phyloP scores from a whole-genome alignment of 163 green algal species.

The Chlorella variabilis region DNA sequence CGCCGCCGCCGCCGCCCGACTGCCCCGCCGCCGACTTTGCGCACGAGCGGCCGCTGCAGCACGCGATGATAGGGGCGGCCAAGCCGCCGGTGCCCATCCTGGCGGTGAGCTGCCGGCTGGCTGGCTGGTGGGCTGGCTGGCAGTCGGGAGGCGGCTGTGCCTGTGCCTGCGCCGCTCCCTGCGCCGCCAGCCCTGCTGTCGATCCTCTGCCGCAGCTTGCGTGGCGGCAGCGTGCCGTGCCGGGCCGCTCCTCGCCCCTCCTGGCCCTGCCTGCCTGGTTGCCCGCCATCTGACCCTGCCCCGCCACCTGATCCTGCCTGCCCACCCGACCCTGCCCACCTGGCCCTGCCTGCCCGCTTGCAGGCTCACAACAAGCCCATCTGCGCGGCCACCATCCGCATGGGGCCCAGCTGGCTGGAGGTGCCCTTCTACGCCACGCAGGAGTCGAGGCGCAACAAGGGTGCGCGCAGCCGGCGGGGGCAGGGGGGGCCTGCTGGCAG shows the following conservation, averaged over 20 bases:
- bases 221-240: too few relatives aligned
- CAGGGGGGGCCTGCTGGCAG: too few relatives aligned
- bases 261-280: too few relatives aligned
- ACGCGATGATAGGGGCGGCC: constrained; percentile 64
- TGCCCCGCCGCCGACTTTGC: constrained; percentile 10
- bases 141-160: neutral
- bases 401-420: constrained; percentile 82
- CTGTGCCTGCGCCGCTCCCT: too few relatives aligned
- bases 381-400: constrained; percentile 85
- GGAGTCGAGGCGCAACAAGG: constrained; percentile 70
- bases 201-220: neutral
- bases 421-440: constrained; percentile 92
- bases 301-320: too few relatives aligned
- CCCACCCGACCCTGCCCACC: neutral
- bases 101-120: neutral
- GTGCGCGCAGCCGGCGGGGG: neutral
- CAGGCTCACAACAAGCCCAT: constrained; percentile 79
- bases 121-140: neutral
- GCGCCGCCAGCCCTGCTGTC: too few relatives aligned
- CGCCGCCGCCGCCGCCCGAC: constrained; percentile 64
- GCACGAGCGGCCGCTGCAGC: constrained; percentile 43
- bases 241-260: too few relatives aligned
- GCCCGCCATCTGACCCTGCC: too few relatives aligned
- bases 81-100: constrained; percentile 63
- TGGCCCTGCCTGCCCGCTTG: constrained; percentile 27